A percentile compares a stretch with the other conserved stretches of the same genome.
Conservation (phyloP, 768 basidiomycete species). For the Amanita jacksonii region DNA sequence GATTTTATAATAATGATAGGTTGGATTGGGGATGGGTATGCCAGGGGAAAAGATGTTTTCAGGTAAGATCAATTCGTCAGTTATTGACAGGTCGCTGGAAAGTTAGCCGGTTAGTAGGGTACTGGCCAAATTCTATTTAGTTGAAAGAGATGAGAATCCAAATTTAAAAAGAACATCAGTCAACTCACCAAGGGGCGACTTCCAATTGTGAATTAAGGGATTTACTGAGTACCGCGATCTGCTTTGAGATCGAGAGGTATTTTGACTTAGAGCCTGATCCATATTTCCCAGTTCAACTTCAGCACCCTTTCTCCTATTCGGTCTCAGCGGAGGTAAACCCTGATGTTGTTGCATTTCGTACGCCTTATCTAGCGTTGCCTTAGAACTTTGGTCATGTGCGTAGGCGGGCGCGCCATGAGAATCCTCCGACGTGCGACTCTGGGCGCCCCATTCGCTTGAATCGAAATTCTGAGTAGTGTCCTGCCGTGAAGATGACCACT, state of each 20-base stretch:
- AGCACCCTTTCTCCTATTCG: slow-evolving; percentile 31
- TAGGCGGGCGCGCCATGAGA: neutral
- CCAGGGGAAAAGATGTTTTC: too few species aligned
- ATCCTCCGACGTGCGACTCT: neutral
- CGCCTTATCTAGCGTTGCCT: neutral
- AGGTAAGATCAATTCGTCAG: too few species aligned
- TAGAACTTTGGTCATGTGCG: slow-evolving; percentile 11
- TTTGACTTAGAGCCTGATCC: slow-evolving; percentile 25
- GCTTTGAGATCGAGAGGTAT: slow-evolving; percentile 21
- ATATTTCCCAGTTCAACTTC: slow-evolving; percentile 29
- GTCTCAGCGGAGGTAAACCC: slow-evolving; percentile 26
- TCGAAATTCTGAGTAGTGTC: slow-evolving; percentile 15
- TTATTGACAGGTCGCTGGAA: neutral
- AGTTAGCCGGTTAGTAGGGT: neutral
- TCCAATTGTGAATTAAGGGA: slow-evolving; percentile 53
- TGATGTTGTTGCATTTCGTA: too few species aligned
- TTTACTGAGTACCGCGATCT: slow-evolving; percentile 22
- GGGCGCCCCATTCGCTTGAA: slow-evolving; percentile 9
- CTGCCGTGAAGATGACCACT: slow-evolving; percentile 22
- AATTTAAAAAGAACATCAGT: neutral
- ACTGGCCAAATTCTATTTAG: slow-evolving; percentile 1
- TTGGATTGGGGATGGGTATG: too few species aligned
- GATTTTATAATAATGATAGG: too few species aligned
- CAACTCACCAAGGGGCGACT: slow-evolving; percentile 56
- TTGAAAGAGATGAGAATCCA: slow-evolving; percentile 1